A percentile compares a stretch with the other conserved stretches of the same genome.
Conservation (phyloP, 139 green algal genomes). For the Coelastrella sp. region DNA sequence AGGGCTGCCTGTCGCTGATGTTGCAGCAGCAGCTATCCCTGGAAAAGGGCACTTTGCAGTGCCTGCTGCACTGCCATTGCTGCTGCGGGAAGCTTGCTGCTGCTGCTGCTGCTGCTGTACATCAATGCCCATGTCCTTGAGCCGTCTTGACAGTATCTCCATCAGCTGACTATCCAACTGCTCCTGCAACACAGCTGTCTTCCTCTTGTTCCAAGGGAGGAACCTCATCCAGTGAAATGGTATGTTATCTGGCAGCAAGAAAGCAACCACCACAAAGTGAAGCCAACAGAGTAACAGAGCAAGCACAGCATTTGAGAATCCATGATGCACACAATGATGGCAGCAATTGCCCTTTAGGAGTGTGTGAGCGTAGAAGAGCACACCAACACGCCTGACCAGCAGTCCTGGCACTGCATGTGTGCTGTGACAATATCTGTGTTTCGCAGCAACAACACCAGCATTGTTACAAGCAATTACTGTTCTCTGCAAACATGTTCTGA, state of each 20-base stretch:
- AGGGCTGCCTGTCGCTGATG: not conserved
- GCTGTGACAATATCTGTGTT: too few species aligned
- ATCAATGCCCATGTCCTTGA: constrained; percentile 36
- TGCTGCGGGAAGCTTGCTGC: not conserved
- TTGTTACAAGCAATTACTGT: too few species aligned
- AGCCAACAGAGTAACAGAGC: too few species aligned
- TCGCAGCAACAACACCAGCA: too few species aligned
- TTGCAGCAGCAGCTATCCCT: constrained; percentile 9
- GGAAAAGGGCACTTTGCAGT: constrained; percentile 5
- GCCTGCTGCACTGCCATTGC: not conserved
- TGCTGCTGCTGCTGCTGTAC: constrained; percentile 24
- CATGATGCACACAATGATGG: too few species aligned
- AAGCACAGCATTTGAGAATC: too few species aligned
- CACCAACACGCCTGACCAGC: too few species aligned
- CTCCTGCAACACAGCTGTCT: constrained; percentile 11
- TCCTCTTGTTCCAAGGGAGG: constrained; percentile 34
- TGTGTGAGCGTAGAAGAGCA: too few species aligned
- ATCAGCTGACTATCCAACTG: constrained; percentile 28
- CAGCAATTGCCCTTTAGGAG: too few species aligned
- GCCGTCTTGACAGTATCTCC: constrained; percentile 13
- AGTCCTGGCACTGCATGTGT: too few species aligned
- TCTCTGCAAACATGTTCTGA: too few species aligned
- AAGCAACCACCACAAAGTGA: too few species aligned
- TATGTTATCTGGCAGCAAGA: constrained; percentile 32
- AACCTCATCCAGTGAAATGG: constrained; percentile 39